A percentile compares a stretch with the other conserved stretches of the same genome.
Evolutionary conservation across 768 basidiomycete genomes (phyloP).

Genomic region (Crucibulum laeve): DNA sequence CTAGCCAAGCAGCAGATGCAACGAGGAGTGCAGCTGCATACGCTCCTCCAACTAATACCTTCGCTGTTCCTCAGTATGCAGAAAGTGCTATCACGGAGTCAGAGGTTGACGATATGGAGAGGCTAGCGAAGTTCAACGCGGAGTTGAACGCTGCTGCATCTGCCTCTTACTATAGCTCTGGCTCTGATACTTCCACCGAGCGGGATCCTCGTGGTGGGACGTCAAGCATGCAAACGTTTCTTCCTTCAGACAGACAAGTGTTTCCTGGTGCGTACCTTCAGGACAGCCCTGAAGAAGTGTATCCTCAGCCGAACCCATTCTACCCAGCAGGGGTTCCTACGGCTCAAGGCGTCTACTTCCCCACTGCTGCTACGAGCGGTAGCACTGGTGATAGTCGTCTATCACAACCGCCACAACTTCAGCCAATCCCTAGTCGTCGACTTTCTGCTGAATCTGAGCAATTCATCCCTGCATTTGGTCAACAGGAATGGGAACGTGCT

Average conservation of each 20-base stretch:
- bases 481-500: slow-evolving; percentile 3
- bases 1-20: slow-evolving; percentile 2
- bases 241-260: no score
- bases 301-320: no score
- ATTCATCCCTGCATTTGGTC: slow-evolving; percentile 4
- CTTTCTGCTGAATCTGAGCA: neutral
- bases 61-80: slow-evolving; percentile 15
- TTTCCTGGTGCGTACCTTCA: no score
- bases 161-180: slow-evolving; percentile 24
- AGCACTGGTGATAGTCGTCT: neutral
- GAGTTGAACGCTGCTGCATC: slow-evolving; percentile 35
- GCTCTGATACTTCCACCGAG: neutral
- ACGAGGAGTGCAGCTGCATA: slow-evolving; percentile 1
- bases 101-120: slow-evolving; percentile 35
- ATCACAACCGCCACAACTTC: neutral
- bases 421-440: neutral
- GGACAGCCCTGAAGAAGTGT: no score
- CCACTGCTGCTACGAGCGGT: no score
- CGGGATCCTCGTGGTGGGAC: neutral
- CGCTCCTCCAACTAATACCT: slow-evolving; percentile 9
- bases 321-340: neutral
- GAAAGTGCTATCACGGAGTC: slow-evolving; percentile 27
- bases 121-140: slow-evolving; percentile 36
- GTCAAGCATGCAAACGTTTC: neutral
- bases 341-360: neutral